Evolutionary conservation across 2,329 filamentous ascomycete species (phyloP).

Genomic region (Epichloe festucae): DNA sequence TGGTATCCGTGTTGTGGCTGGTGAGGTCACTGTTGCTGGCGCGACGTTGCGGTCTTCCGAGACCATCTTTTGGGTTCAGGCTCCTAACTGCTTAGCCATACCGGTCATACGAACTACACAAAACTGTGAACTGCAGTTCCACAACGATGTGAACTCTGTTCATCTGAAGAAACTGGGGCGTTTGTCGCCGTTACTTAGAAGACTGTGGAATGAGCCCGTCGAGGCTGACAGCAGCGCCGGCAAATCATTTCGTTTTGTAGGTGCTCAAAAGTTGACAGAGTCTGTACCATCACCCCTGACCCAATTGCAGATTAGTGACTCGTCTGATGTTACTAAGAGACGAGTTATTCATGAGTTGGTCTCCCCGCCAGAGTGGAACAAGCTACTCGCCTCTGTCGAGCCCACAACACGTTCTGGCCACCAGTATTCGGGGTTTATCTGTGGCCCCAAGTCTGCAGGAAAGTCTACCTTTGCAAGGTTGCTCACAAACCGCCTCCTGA

Average conservation of each 20-base stretch:
- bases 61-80: slow-evolving; percentile 43
- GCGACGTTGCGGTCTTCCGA: slow-evolving; percentile 42
- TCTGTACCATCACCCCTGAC: slow-evolving; percentile 11
- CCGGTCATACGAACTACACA: slow-evolving; percentile 48
- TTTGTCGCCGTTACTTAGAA: slow-evolving; percentile 53
- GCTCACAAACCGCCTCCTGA: slow-evolving; percentile 54
- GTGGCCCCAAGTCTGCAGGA: slow-evolving; percentile 58
- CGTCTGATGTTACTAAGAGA: slow-evolving; percentile 37
- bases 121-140: slow-evolving; percentile 39
- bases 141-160: slow-evolving; percentile 35
- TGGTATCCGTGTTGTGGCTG: slow-evolving; percentile 46
- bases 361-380: slow-evolving; percentile 48
- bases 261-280: slow-evolving; percentile 5
- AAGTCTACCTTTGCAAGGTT: slow-evolving; percentile 64
- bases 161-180: slow-evolving; percentile 40
- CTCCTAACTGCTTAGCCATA: slow-evolving; percentile 56
- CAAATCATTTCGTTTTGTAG: slow-evolving; percentile 38
- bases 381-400: slow-evolving; percentile 36
- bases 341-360: slow-evolving; percentile 39
- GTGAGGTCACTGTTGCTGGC: slow-evolving; percentile 52
- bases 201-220: slow-evolving; percentile 46
- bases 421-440: slow-evolving; percentile 40
- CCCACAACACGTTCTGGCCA: slow-evolving; percentile 17
- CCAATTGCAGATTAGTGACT: slow-evolving; percentile 34
- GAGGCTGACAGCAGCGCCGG: slow-evolving; percentile 10